These are phyloP conservation scores for Rosa chinensis DNA, from an alignment of 306 rosid genomes.

Conservation along the genomic window DNA sequence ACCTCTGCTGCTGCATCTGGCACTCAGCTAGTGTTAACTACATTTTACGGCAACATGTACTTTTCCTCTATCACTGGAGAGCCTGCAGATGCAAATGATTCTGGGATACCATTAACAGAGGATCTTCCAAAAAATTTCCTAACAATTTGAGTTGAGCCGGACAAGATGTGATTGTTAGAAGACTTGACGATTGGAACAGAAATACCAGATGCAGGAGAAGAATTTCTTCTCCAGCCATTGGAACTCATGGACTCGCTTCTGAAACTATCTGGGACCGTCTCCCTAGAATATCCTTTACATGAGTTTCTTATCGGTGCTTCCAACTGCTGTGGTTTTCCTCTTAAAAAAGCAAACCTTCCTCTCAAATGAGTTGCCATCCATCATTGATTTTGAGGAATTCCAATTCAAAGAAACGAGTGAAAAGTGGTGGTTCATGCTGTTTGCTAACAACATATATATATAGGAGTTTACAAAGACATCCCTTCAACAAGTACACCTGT, in stretches of 20 bases:
- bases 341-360: slow-evolving; percentile 52
- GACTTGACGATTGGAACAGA: slow-evolving; percentile 43
- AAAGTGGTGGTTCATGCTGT: slow-evolving; percentile 76
- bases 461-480: slow-evolving; percentile 56
- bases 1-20: too few species aligned
- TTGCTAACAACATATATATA: slow-evolving; percentile 58
- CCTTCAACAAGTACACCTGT: slow-evolving; percentile 66
- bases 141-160: slow-evolving; percentile 31
- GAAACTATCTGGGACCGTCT: slow-evolving; percentile 56
- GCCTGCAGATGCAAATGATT: too few species aligned
- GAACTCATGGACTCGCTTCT: slow-evolving; percentile 51
- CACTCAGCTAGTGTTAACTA: too few species aligned
- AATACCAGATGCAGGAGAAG: slow-evolving; percentile 56
- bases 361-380: slow-evolving; percentile 89
- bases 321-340: slow-evolving; percentile 49
- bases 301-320: slow-evolving; percentile 62
- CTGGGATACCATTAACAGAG: slow-evolving; percentile 42
- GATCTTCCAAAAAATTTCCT: slow-evolving; percentile 63
- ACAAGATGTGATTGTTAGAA: too few species aligned
- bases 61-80: too few species aligned
- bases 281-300: slow-evolving; percentile 53
- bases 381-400: slow-evolving; percentile 79
- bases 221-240: slow-evolving; percentile 64
- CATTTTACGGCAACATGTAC: too few species aligned
- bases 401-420: slow-evolving; percentile 75